Evolutionary conservation across 352 stramenopile species (phyloP).

Genomic region (Phytophthora pluvialis): DNA sequence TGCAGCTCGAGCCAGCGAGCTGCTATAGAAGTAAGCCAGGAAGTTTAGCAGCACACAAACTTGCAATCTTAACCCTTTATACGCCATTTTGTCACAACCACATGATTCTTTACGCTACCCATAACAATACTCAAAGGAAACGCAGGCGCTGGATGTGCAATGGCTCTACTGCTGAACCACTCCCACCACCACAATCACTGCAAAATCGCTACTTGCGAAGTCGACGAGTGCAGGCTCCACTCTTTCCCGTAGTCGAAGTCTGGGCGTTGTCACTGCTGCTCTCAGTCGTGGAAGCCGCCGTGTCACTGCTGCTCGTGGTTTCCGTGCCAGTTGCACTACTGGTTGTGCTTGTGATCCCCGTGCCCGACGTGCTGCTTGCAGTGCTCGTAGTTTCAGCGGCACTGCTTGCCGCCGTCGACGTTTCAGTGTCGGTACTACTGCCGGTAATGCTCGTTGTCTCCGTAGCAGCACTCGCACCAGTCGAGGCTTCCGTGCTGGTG

Average conservation of each 20-base stretch:
- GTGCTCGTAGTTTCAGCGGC: constrained; percentile 6
- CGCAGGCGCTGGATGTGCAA: not conserved
- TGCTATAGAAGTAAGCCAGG: too few species aligned
- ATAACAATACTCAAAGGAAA: constrained; percentile 11
- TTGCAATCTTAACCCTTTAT: too few species aligned
- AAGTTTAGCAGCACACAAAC: too few species aligned
- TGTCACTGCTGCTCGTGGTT: constrained; percentile 1
- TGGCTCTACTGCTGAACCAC: not conserved
- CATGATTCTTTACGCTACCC: not conserved
- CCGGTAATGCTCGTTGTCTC: constrained; percentile 9
- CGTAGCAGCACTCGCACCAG: not conserved
- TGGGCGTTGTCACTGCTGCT: constrained; percentile 4
- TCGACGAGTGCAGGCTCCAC: constrained; percentile 13
- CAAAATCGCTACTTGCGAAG: constrained; percentile 21
- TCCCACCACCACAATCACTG: not conserved
- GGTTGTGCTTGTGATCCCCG: not conserved
- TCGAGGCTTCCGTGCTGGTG: not conserved
- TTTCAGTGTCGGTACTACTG: constrained; percentile 1
- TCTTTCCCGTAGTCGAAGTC: constrained; percentile 8
- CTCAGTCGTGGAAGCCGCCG: not conserved
- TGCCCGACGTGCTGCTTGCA: not conserved
- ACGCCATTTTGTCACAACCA: not conserved
- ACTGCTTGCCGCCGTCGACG: not conserved
- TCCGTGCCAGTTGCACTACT: not conserved
- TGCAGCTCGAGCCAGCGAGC: too few species aligned